phyloP scores from a whole-genome alignment of 2,329 filamentous ascomycete genomes.

The Pseudofabraea citricarpa region DNA sequence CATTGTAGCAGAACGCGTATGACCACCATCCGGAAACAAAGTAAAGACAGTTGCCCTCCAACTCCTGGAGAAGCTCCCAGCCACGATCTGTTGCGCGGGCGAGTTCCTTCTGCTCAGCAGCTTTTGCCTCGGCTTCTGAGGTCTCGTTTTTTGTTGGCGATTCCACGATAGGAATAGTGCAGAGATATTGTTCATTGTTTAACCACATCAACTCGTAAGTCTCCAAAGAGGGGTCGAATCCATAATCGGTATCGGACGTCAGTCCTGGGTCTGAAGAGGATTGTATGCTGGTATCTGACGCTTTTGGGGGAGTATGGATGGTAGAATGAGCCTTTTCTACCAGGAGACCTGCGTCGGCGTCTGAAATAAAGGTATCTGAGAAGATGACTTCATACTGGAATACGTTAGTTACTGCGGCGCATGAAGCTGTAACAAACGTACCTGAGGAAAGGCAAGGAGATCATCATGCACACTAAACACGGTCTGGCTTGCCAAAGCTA shows the following conservation, averaged over 20 bases:
- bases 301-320: constrained; percentile 14
- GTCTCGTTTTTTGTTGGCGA: constrained; percentile 40
- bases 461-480: constrained; percentile 70
- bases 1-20: constrained; percentile 70
- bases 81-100: constrained; percentile 62
- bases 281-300: constrained; percentile 18
- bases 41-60: constrained; percentile 67
- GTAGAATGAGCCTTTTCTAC: constrained; percentile 29
- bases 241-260: constrained; percentile 2
- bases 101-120: constrained; percentile 62
- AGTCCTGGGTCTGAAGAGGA: too few species aligned
- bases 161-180: constrained; percentile 57
- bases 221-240: constrained; percentile 19
- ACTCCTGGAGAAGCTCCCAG: constrained; percentile 61
- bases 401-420: constrained; percentile 12
- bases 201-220: constrained; percentile 57
- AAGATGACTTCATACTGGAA: constrained; percentile 60
- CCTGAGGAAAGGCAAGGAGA: constrained; percentile 66
- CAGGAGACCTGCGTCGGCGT: constrained; percentile 47
- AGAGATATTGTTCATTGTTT: constrained; percentile 55
- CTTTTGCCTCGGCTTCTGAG: constrained; percentile 42
- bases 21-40: constrained; percentile 72
- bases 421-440: constrained; percentile 29
- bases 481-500: constrained; percentile 47
- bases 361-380: constrained; percentile 54